Conservation (phyloP, 208 protist genomes). For the Tritrichomonas foetus region DNA sequence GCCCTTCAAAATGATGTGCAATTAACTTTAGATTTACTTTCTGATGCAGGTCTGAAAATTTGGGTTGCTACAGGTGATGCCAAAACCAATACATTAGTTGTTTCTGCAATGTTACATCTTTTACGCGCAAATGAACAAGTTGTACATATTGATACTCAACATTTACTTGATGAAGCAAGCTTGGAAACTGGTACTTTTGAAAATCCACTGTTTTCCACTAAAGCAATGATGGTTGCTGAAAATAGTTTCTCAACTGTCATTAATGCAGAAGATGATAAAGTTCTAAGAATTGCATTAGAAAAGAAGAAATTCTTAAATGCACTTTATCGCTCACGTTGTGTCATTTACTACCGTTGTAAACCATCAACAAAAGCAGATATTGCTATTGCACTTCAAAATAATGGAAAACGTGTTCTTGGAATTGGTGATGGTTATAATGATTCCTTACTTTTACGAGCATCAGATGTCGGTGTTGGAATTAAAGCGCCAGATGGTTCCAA, state of each 20-base stretch:
- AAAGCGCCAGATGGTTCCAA: neutral
- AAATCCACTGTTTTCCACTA: neutral
- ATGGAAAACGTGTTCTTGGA: neutral
- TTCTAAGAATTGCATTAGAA: neutral
- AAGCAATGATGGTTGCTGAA: neutral
- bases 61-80: constrained; percentile 31
- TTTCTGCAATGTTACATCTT: neutral
- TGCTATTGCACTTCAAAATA: neutral
- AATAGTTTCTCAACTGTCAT: neutral
- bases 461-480: neutral
- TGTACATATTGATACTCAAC: neutral
- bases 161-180: neutral
- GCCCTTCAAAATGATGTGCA: neutral
- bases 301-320: neutral
- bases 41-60: neutral
- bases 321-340: neutral
- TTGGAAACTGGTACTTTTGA: neutral
- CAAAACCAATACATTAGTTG: neutral
- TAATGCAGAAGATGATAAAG: neutral
- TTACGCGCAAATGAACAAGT: neutral
- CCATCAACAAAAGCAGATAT: constrained; percentile 14
- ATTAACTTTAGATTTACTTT: neutral
- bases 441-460: neutral
- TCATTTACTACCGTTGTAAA: constrained; percentile 34
- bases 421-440: neutral